Base-by-base conservation (phyloP, 352 stramenopile genomes). In the Phytopythium litorale region DNA sequence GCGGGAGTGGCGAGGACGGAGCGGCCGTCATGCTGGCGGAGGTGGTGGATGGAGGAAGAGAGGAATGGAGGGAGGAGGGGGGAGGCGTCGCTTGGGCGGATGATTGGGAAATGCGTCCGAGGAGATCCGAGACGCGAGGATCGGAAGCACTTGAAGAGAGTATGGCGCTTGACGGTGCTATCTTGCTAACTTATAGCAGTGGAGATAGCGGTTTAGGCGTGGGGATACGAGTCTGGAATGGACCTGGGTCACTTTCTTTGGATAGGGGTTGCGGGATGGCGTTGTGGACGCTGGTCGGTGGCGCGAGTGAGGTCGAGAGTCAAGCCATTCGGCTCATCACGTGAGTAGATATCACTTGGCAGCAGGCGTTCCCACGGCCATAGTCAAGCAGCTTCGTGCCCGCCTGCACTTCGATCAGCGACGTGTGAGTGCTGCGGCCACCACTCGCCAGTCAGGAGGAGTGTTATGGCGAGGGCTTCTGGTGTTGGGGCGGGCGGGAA, bases 241-340 rank as follows among this genome's bases (percentile, higher is more conserved):
- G 15, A 54, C 25, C 48, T 54, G 48, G 48, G 48, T 54, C 48
- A 54, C 25, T 37, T 21, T 21, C 21, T 54, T 37, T n/a, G n/a
- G n/a, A n/a, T 52, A n/a, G 45, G 9, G 5, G 33, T 0, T 0
- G 1, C 7, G 2, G 8, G 9, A 4, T 52, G 8, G 12, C 45
- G 7, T 50, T 19, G n/a, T 13, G 1, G 38, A 28, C 7, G 1
- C 0, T 19, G 43, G 1, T 52, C 12, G 45, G 45, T 52, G 45
- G 45, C 12, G 23, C 45, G 45, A 54, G 32, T 37, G 48, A 35
- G 48, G 1, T 25, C 12, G 3, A 18, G 18, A 35, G 23, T 19
- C 46, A 52, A 23, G 42, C 4, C 13, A 18, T 43, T 16, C 2
- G 37, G 33, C 33, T 37, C 33, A 37, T 37, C 33, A 37, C 33